Evolutionary conservation across 202 grass and related monocot species (phyloP), one percentile per base, ranked within the genome.

Genomic region (Schoenoplectus triqueter): DNA sequence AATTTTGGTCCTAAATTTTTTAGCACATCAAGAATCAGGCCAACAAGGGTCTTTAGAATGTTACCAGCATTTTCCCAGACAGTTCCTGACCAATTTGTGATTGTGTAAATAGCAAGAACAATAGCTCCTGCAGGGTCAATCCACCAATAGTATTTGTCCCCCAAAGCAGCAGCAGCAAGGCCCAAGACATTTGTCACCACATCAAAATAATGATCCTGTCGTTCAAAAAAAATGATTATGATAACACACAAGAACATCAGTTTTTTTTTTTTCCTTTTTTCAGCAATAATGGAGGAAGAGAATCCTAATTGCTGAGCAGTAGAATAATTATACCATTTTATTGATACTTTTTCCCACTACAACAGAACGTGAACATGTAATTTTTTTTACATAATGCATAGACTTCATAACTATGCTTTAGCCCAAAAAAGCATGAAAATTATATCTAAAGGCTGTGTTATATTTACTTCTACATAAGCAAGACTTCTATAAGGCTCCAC

Each of bases 41-140:
- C 48, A 54, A 75, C 3, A 14, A 54, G 21, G 3, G 64, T 6
- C 51, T 80, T 60, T 11, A 51, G 7, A 86, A 72, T 20, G 20
- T 72, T 66, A 98, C 95, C 95, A 87, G 93, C 93, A 92, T 98
- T 98, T 88, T 98, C 95, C 95, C 91, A 95, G 4, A 98, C 92
- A 45, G 95, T 98, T 85, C 89, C 91, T 31, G 95, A 98, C 95
- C 95, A 98, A 70, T 98, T 98, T 81, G 86, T 55, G 83, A 98
- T 93, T 15, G 95, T 98, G 81, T 98, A 98, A 11, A 98, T 87
- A 63, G 95, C 95, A 82, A 98, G 92, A 70, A 85, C 20, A 82
- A 98, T 95, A 68, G 95, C 95, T 45, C 95, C 95, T 81, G 68
- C 31, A 74, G 92, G 95, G 64, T 98, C 95, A 11, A 98, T 98